Conservation (phyloP, 73 alveolate genomes). For the Paraurostyla sp. region DNA sequence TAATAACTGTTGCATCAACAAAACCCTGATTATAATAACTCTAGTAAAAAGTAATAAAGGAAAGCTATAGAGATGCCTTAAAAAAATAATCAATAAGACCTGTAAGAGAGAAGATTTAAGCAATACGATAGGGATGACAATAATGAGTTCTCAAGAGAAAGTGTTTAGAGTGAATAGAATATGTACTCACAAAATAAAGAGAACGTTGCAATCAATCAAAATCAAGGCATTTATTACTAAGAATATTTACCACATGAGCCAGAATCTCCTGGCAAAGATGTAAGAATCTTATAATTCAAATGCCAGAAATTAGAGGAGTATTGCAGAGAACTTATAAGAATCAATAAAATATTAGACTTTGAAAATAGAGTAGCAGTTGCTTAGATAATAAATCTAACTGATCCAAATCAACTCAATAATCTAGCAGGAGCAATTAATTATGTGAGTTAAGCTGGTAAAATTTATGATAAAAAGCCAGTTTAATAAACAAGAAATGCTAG, state of each 20-base stretch:
- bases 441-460: slow-evolving; percentile 18
- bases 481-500: background rate
- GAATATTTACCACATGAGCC: too few relatives aligned
- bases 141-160: background rate
- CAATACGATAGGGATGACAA: background rate
- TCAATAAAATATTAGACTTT: slow-evolving; percentile 52
- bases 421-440: slow-evolving; percentile 5
- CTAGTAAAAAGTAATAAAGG: too few relatives aligned
- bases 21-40: too few relatives aligned
- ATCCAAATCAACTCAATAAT: slow-evolving; percentile 24
- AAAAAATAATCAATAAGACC: background rate
- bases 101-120: background rate
- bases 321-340: slow-evolving; percentile 54
- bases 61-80: background rate
- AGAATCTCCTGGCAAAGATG: too few relatives aligned
- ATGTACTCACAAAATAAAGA: background rate
- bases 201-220: background rate
- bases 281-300: background rate
- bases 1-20: background rate
- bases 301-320: slow-evolving; percentile 54
- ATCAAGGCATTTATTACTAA: background rate
- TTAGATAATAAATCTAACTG: slow-evolving; percentile 53
- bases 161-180: background rate
- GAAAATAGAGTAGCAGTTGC: slow-evolving; percentile 62
- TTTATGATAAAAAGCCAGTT: slow-evolving; percentile 37